Percentiles rank a stretch among this genome's conserved stretches.
These are phyloP conservation scores for Mimosa pudica DNA, from an alignment of 306 rosid species.

Conservation along the genomic window DNA sequence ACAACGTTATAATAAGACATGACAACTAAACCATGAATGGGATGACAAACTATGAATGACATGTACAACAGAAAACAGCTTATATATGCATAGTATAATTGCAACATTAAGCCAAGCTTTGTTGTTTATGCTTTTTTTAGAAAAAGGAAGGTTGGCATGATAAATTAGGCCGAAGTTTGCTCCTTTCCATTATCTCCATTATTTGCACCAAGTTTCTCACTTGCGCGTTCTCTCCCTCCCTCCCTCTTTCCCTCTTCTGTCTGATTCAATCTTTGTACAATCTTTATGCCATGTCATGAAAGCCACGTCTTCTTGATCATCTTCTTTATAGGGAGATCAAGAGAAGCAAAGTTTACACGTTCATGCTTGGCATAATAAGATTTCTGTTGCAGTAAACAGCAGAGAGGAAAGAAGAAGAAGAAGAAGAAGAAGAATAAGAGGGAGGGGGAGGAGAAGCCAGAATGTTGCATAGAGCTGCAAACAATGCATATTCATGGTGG, in stretches of 20 bases:
- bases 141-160: slow-evolving; percentile 42
- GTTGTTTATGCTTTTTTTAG: not conserved
- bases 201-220: slow-evolving; percentile 36
- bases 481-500: slow-evolving; percentile 98
- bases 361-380: slow-evolving; percentile 27
- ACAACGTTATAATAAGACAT: not conserved
- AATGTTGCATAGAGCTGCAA: slow-evolving; percentile 97
- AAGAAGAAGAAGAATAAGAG: slow-evolving; percentile 26
- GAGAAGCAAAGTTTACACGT: slow-evolving; percentile 32
- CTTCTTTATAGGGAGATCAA: slow-evolving; percentile 1
- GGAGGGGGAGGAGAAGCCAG: slow-evolving; percentile 13
- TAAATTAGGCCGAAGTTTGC: slow-evolving; percentile 57
- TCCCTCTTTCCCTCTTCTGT: not conserved
- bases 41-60: not conserved
- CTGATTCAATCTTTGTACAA: not conserved
- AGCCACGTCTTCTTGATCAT: slow-evolving; percentile 45
- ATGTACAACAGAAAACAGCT: not conserved
- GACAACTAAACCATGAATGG: not conserved
- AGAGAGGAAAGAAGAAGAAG: slow-evolving; percentile 21
- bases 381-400: slow-evolving; percentile 3
- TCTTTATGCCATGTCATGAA: slow-evolving; percentile 23
- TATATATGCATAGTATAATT: not conserved
- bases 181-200: slow-evolving; percentile 70
- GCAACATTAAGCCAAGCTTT: not conserved
- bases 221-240: slow-evolving; percentile 45